phyloP scores from a whole-genome alignment of 2,329 filamentous ascomycete genomes.

The Penicillium corylophilum region DNA sequence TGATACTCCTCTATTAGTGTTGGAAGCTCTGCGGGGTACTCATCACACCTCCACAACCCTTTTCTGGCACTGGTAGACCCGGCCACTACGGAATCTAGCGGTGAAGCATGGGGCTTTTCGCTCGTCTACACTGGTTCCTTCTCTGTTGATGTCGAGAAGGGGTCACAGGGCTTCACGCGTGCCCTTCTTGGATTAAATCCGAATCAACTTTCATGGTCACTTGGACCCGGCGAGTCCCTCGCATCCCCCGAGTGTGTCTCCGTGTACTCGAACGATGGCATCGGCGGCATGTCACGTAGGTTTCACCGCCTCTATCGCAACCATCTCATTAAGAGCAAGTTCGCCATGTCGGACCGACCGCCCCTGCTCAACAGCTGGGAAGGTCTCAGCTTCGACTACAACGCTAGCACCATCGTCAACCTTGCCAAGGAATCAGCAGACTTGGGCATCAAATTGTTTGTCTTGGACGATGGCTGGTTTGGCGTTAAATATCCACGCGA shows the following conservation, averaged over 20 bases:
- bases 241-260: conserved; percentile 63
- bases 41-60: conserved; percentile 64
- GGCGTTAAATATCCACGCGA: conserved; percentile 61
- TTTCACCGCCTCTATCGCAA: conserved; percentile 63
- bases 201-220: conserved; percentile 58
- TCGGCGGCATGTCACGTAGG: conserved; percentile 62
- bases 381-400: conserved; percentile 59
- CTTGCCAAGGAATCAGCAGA: conserved; percentile 58
- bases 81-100: conserved; percentile 59
- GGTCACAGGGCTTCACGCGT: conserved; percentile 61
- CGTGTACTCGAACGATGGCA: conserved; percentile 58
- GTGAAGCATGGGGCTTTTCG: conserved; percentile 65
- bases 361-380: conserved; percentile 67
- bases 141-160: conserved; percentile 60
- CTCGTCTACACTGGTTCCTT: conserved; percentile 66
- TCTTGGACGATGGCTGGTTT: conserved; percentile 68
- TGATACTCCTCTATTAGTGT: conserved; percentile 41
- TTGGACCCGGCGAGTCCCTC: conserved; percentile 57
- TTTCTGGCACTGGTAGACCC: conserved; percentile 60
- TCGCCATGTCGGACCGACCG: conserved; percentile 53
- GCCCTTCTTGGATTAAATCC: conserved; percentile 62
- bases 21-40: conserved; percentile 61
- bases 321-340: conserved; percentile 59
- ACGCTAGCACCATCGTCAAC: conserved; percentile 55
- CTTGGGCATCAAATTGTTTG: conserved; percentile 62